Evolutionary conservation across 352 stramenopile genomes (phyloP).

Genomic region (Pythium coloratum): DNA sequence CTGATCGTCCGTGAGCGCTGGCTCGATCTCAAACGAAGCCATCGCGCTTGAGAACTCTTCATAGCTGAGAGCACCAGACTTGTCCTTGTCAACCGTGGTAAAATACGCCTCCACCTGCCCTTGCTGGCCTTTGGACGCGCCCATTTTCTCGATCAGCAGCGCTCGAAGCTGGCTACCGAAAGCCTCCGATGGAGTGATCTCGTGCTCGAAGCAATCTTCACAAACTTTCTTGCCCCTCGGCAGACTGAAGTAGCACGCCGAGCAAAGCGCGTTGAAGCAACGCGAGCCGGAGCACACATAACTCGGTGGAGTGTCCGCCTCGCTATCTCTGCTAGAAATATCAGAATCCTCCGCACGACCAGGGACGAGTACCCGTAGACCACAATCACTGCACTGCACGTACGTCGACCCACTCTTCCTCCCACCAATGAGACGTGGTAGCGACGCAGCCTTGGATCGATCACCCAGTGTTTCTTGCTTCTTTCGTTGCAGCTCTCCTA

Average conservation of each 20-base stretch:
- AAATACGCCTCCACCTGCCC: conserved; percentile 51
- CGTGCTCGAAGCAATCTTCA: conserved; percentile 77
- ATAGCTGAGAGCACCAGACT: conserved; percentile 52
- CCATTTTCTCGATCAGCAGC: conserved; percentile 68
- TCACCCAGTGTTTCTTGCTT: conserved; percentile 68
- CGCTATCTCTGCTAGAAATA: conserved; percentile 2
- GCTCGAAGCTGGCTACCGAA: conserved; percentile 64
- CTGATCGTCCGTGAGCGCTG: conserved; percentile 49
- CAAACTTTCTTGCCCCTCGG: conserved; percentile 57
- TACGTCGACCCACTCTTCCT: conserved; percentile 60
- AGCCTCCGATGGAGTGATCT: conserved; percentile 41
- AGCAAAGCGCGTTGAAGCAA: conserved; percentile 67
- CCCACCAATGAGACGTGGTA: conserved; percentile 77
- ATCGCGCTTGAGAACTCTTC: conserved; percentile 64
- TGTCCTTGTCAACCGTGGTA: conserved; percentile 53
- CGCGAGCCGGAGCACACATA: conserved; percentile 50
- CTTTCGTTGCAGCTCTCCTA: conserved; percentile 45
- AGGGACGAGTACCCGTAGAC: conserved; percentile 33
- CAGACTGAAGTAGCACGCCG: conserved; percentile 44
- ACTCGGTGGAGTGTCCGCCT: not conserved
- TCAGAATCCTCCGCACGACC: conserved; percentile 26
- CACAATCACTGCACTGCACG: conserved; percentile 63
- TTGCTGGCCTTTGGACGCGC: conserved; percentile 35
- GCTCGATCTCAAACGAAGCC: conserved; percentile 48
- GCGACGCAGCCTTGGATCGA: conserved; percentile 39